Evolutionary conservation across 495 filamentous ascomycete species (phyloP), one percentile per base, ranked within the genome.

Genomic region (Hypoxylon lenormandii): DNA sequence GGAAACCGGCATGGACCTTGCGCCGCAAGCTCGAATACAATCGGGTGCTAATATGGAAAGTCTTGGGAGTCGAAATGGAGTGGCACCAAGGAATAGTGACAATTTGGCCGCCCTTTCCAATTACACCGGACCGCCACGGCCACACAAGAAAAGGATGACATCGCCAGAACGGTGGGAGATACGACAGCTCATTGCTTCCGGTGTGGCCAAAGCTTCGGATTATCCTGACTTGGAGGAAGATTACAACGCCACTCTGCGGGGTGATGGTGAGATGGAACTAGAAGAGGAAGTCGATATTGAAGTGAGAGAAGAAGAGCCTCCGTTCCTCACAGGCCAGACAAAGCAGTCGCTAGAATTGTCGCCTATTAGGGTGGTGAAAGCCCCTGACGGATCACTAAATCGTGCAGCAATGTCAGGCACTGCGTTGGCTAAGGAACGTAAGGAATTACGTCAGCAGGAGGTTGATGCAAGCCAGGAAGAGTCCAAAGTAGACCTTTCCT

Each of bases 251-350:
- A 93, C 92, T 0, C 79, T 97, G 15, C 90, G 89, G 47, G 95
- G 93, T 2, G 91, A 95, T 70, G 92, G 91, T 11, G 87, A 90
- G 16, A 93, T 97, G 77, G 94, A 97, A 75, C 87, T 97, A 63
- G 95, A 98, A 80, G 93, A 97, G 79, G 95, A 98, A 76, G 85
- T 98, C 7, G 95, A 98, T 77, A 98, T 98, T 66, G 95, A 98
- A 77, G 91, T 98, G 46, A 85, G 88, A 72, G 96, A 97, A 64
- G 96, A 98, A 72, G 95, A 98, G 70, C 95, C 95, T 12, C 96
- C 96, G 0, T 98, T 98, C 83, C 78, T 98, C 43, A 92, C 92
- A 7, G 95, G 95, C 1, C 96, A 98, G 79, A 98, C 95, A 1
- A 97, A 97, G 72, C 94, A 96, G 76, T 94, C 91, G 16, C 84